Evolutionary conservation across 768 basidiomycete species (phyloP).

Genomic region (Phallus indusiatus): DNA sequence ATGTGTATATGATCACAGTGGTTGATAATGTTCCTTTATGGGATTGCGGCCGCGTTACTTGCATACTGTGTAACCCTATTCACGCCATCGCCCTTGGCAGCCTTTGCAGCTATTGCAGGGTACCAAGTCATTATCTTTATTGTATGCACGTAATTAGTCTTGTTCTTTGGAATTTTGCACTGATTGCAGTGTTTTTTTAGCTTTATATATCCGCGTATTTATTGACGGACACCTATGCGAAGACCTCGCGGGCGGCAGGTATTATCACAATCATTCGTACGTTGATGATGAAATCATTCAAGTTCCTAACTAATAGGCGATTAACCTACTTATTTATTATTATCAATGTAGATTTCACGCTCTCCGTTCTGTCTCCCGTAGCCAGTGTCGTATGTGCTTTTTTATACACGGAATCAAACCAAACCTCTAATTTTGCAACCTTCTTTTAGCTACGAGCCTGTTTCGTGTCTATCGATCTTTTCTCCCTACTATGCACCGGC

Average conservation of each 20-base stretch:
- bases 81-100: slow-evolving; percentile 55
- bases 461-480: slow-evolving; percentile 70
- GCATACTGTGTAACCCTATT: slow-evolving; percentile 56
- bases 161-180: background rate
- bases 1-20: slow-evolving; percentile 38
- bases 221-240: slow-evolving; percentile 64
- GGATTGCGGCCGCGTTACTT: slow-evolving; percentile 57
- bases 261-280: slow-evolving; percentile 54
- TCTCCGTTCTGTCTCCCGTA: slow-evolving; percentile 60
- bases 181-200: slow-evolving; percentile 23
- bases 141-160: slow-evolving; percentile 30
- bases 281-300: slow-evolving; percentile 13
- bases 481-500: slow-evolving; percentile 55
- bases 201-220: slow-evolving; percentile 61
- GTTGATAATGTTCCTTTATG: slow-evolving; percentile 61
- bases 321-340: background rate
- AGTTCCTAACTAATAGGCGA: background rate
- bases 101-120: slow-evolving; percentile 64
- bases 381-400: slow-evolving; percentile 51
- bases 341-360: slow-evolving; percentile 43
- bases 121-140: slow-evolving; percentile 66
- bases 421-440: background rate
- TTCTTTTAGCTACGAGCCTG: slow-evolving; percentile 46
- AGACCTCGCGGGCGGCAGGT: slow-evolving; percentile 39
- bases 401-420: background rate